These are phyloP conservation scores for Agrocybe praecox DNA, from an alignment of 768 basidiomycete genomes.

Conservation along the genomic window DNA sequence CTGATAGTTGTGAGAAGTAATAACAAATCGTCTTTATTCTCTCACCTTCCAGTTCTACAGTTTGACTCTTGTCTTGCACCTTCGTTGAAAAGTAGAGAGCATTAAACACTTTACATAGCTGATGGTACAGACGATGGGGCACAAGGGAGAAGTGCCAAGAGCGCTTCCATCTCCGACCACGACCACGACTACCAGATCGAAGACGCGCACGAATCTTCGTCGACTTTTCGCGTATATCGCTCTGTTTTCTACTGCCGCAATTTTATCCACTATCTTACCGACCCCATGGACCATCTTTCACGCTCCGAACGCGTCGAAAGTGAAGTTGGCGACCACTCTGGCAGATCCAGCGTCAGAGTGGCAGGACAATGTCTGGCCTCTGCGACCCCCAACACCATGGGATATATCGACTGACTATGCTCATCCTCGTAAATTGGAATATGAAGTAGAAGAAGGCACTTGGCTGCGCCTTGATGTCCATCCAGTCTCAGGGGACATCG, in stretches of 20 bases:
- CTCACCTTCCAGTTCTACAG: not conserved
- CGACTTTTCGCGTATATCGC: constrained; percentile 20
- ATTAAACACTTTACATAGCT: too few species aligned
- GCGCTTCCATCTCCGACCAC: constrained; percentile 2
- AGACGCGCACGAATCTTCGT: constrained; percentile 1
- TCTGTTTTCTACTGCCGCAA: constrained; percentile 32
- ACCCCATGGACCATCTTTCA: constrained; percentile 33
- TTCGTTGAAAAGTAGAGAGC: too few species aligned
- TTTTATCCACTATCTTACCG: constrained; percentile 34
- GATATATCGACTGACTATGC: constrained; percentile 78
- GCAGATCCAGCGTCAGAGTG: constrained; percentile 40
- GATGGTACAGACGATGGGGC: not conserved
- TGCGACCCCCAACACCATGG: constrained; percentile 63
- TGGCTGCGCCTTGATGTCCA: constrained; percentile 78
- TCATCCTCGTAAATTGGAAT: constrained; percentile 66
- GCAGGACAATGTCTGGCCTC: constrained; percentile 61
- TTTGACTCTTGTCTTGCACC: not conserved
- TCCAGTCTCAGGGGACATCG: constrained; percentile 67
- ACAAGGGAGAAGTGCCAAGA: not conserved
- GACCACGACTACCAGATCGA: not conserved
- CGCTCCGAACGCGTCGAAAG: constrained; percentile 17
- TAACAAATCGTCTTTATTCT: not conserved
- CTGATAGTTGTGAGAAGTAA: not conserved
- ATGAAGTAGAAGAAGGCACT: constrained; percentile 73
- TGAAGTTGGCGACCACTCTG: constrained; percentile 14